Base-by-base conservation (phyloP, 345 rosid species). In the Gynandropsis gynandra region DNA sequence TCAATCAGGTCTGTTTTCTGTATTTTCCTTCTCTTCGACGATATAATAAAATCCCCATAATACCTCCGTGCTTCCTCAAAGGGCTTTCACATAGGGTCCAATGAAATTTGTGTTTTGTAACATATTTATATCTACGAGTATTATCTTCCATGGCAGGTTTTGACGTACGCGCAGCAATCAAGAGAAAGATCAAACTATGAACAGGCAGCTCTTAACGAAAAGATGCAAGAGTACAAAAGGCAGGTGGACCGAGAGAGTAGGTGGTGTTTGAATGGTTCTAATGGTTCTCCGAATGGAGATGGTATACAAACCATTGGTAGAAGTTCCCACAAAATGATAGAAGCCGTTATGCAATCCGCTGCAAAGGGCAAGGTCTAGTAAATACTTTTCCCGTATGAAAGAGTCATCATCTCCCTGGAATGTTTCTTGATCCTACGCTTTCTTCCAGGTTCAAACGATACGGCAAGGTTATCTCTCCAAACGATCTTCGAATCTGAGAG, bases 281-380 rank as follows among this genome's bases (percentile, higher is more conserved):
- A 70, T 70, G 94, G 89, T 48, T 93, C 99, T 68, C 99, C 97
- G 12, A 88, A 78, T 76, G 96, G 95, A 51, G 99, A 93, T 60
- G 96, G 96, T 49, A 80, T 83, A 51, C 99, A 82, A 64, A 87
- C 99, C 10, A 81, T 81, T 41, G 92, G 94, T 61, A 78, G 97
- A 76, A 85, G 97, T 75, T 93, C 99, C 7, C 96, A 93, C 76
- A 93, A 93, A 72, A 85, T 93, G 95, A 93, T 93, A 50, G 97
- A 88, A 61, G 95, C 92, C 10, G 95, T 88, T 42, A 88, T 93
- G 99, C 96, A 93, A 76, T 85, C 99, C 58, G 96, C 97, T 27
- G 81, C 85, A 24, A 85, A 78, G 78, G 99, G 99, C 67, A 93
- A 93, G 99, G 99, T 85, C 54, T 17, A 24, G 35, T 8, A 50